Evolutionary conservation across 345 rosid genomes (phyloP).

Genomic region (Trapa bicornis): DNA sequence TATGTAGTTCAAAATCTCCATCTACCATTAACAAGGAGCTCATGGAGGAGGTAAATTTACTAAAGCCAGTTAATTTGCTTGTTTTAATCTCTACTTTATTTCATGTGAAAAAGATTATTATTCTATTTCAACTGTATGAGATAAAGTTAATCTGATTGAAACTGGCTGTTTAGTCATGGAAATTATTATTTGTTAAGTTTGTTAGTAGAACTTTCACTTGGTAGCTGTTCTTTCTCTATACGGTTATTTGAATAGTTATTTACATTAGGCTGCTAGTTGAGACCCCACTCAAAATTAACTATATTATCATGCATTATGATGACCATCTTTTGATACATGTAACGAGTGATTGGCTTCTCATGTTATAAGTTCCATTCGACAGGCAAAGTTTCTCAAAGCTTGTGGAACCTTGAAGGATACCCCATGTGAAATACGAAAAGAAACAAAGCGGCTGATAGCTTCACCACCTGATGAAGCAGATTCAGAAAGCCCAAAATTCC

Average conservation of each 20-base stretch:
- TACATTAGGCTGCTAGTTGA: too few relatives aligned
- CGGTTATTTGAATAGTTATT: too few relatives aligned
- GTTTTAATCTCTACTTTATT: not conserved
- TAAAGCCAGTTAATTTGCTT: not conserved
- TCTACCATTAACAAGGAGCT: conserved; percentile 31
- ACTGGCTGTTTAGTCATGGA: not conserved
- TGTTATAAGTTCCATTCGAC: conserved; percentile 7
- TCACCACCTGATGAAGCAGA: conserved; percentile 27
- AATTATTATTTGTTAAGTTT: not conserved
- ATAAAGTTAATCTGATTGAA: not conserved
- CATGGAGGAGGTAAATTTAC: conserved; percentile 40
- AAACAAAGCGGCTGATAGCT: conserved; percentile 21
- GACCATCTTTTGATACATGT: not conserved
- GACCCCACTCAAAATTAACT: not conserved
- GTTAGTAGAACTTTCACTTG: not conserved
- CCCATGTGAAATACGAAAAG: conserved; percentile 47
- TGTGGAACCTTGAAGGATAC: conserved; percentile 56
- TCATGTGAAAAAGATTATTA: not conserved
- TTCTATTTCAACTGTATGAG: not conserved
- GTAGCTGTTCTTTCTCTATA: not conserved
- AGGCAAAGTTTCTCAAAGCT: conserved; percentile 70
- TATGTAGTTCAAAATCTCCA: conserved; percentile 25
- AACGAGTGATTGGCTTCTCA: not conserved
- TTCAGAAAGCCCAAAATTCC: conserved; percentile 29
- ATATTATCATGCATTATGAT: not conserved